phyloP scores from a whole-genome alignment of 1,284 basidiomycete species.

The Cryptococcus amylolentus region DNA sequence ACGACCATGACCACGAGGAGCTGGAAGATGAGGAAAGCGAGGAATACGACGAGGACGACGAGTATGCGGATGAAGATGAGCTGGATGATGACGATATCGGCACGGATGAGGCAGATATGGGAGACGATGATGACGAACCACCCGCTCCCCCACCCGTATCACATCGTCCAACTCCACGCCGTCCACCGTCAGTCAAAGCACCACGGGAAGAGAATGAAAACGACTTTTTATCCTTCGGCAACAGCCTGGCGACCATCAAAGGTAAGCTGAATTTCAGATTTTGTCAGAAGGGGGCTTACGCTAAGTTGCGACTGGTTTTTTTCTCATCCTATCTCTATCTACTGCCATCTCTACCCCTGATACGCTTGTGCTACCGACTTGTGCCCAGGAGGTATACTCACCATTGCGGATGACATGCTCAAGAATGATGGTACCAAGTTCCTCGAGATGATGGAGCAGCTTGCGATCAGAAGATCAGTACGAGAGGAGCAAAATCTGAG shows the following conservation, averaged over 20 bases:
- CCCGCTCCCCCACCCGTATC: conserved; percentile 42
- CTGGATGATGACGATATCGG: conserved; percentile 58
- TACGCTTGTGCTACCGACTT: conserved; percentile 18
- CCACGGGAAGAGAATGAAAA: conserved; percentile 49
- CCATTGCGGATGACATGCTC: conserved; percentile 96
- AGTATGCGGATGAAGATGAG: conserved; percentile 48
- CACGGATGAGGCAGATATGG: conserved; percentile 63
- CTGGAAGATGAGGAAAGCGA: conserved; percentile 37
- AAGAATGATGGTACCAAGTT: conserved; percentile 99
- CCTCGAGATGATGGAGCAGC: conserved; percentile 99
- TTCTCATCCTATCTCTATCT: background rate
- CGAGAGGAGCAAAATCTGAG: conserved; percentile 71
- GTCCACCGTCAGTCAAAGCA: conserved; percentile 32
- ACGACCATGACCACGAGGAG: conserved; percentile 45
- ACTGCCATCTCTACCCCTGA: too few relatives aligned
- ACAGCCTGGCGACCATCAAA: conserved; percentile 75
- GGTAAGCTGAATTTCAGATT: conserved; percentile 55
- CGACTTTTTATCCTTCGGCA: conserved; percentile 74
- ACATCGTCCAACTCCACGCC: conserved; percentile 43
- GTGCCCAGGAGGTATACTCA: conserved; percentile 81
- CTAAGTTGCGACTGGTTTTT: conserved; percentile 33
- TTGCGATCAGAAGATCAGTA: conserved; percentile 88
- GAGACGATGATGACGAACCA: conserved; percentile 61
- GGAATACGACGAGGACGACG: conserved; percentile 44
- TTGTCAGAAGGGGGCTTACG: conserved; percentile 26